These are phyloP conservation scores for Pyrenophora seminiperda DNA, from an alignment of 2,329 filamentous ascomycete genomes.

Conservation along the genomic window DNA sequence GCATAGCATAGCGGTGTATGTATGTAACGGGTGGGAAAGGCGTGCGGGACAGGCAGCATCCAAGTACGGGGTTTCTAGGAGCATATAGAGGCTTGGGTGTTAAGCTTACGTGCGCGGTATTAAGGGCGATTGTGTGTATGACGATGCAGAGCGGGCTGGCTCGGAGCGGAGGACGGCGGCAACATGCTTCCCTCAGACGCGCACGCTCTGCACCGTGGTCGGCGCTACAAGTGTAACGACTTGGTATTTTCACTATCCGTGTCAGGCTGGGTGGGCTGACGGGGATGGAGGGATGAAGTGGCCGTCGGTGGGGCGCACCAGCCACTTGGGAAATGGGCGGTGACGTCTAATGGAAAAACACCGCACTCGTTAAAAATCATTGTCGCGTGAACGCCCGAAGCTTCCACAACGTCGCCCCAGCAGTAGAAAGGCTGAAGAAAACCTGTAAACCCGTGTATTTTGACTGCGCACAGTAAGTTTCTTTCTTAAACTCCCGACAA, in stretches of 20 bases:
- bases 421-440: constrained; percentile 4
- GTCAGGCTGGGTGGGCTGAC: constrained; percentile 4
- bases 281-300: background rate
- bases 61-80: too few species aligned
- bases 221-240: background rate
- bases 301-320: constrained; percentile 13
- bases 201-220: too few species aligned
- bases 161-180: background rate
- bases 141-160: background rate
- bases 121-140: constrained; percentile 2
- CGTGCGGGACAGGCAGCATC: too few species aligned
- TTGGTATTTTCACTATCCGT: too few species aligned
- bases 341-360: constrained; percentile 26
- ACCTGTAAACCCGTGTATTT: constrained; percentile 3
- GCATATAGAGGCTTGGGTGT: too few species aligned
- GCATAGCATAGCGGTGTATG: background rate
- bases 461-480: constrained; percentile 13
- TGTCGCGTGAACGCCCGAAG: constrained; percentile 23
- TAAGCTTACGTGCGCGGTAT: background rate
- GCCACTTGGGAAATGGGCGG: constrained; percentile 18
- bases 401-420: constrained; percentile 12
- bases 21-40: background rate
- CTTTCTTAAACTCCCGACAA: background rate
- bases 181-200: constrained; percentile 1
- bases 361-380: constrained; percentile 24